Percentiles rank a stretch among this genome's conserved stretches.
Conservation (phyloP, 148 eudicot genomes). For the Simmondsia chinensis region DNA sequence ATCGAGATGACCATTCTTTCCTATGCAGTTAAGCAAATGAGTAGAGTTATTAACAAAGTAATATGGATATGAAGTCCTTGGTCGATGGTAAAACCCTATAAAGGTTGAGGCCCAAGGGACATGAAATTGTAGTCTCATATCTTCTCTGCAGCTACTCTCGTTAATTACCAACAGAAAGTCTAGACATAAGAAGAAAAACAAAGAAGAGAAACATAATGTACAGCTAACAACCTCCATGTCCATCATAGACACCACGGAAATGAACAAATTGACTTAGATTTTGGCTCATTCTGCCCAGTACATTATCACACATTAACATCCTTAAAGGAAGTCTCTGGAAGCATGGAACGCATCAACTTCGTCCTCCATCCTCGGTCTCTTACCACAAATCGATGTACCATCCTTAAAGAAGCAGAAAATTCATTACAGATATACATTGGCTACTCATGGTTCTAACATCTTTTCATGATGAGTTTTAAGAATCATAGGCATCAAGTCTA, state of each 20-base stretch:
- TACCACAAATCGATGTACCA: slow-evolving; percentile 44
- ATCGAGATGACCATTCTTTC: too few species aligned
- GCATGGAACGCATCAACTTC: slow-evolving; percentile 37
- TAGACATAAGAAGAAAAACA: not conserved
- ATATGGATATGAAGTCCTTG: too few species aligned
- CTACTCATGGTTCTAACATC: slow-evolving; percentile 18
- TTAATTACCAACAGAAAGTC: not conserved
- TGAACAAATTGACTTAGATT: slow-evolving; percentile 45
- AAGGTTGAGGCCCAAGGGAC: too few species aligned
- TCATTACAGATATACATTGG: slow-evolving; percentile 32
- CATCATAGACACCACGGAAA: slow-evolving; percentile 73
- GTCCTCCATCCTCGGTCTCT: slow-evolving; percentile 70
- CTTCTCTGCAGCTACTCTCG: not conserved
- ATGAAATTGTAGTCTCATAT: too few species aligned
- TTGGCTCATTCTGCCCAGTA: slow-evolving; percentile 32
- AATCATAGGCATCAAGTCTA: slow-evolving; percentile 22
- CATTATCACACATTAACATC: slow-evolving; percentile 36
- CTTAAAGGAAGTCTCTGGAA: slow-evolving; percentile 48
- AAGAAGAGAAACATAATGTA: not conserved
- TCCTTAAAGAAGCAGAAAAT: slow-evolving; percentile 54
- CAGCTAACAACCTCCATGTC: slow-evolving; percentile 74
- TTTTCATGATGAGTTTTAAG: slow-evolving; percentile 23
- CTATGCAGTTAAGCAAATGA: too few species aligned
- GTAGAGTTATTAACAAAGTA: too few species aligned
- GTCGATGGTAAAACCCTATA: too few species aligned